phyloP scores from a whole-genome alignment of 306 rosid genomes.

The Sphenostylis stenocarpa region DNA sequence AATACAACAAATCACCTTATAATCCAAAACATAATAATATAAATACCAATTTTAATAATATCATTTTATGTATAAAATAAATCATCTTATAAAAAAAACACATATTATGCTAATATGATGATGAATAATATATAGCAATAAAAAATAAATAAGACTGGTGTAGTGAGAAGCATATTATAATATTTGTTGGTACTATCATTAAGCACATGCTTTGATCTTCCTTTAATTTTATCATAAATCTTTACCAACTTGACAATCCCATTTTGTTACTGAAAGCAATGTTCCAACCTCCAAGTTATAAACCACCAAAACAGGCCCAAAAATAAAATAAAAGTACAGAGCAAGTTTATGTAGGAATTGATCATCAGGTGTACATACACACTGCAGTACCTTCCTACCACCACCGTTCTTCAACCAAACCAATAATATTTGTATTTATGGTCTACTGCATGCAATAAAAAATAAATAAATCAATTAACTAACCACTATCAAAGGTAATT shows the following conservation, averaged over 20 bases:
- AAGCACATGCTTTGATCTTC: constrained; percentile 10
- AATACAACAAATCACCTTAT: too few species aligned
- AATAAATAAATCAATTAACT: neutral
- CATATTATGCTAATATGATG: too few species aligned
- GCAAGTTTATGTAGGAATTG: neutral
- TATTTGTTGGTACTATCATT: neutral
- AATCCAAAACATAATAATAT: too few species aligned
- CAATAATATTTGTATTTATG: neutral
- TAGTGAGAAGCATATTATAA: neutral
- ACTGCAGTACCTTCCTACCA: neutral
- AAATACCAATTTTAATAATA: too few species aligned
- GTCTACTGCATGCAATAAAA: constrained; percentile 16
- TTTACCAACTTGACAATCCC: constrained; percentile 5
- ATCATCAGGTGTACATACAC: constrained; percentile 9
- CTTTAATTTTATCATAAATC: constrained; percentile 1
- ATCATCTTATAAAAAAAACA: too few species aligned
- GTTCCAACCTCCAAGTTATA: constrained; percentile 19
- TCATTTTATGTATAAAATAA: too few species aligned
- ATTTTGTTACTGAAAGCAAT: constrained; percentile 28
- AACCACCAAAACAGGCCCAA: neutral
- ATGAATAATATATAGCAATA: too few species aligned
- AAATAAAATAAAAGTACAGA: neutral
- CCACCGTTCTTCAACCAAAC: constrained; percentile 22
- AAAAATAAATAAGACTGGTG: neutral
- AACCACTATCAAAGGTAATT: neutral